Evolutionary conservation across 1,284 basidiomycete genomes (phyloP).

Genomic region (Grifola frondosa): DNA sequence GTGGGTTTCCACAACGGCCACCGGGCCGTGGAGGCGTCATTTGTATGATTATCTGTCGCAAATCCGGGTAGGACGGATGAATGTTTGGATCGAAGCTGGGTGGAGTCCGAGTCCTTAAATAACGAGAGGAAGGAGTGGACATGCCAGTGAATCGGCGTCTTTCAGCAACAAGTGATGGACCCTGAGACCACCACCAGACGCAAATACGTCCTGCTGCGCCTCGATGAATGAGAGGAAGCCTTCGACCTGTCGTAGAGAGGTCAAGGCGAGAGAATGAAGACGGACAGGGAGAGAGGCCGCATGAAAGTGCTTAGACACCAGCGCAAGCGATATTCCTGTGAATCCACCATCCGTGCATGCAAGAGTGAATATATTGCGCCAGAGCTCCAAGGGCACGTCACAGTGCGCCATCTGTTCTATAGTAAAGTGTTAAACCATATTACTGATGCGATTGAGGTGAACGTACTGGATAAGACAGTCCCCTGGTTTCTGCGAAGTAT

Average conservation of each 20-base stretch:
- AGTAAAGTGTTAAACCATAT: too few species aligned
- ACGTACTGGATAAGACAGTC: too few species aligned
- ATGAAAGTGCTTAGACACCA: slow-evolving; percentile 9
- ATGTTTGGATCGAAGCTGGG: not conserved
- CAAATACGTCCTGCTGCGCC: too few species aligned
- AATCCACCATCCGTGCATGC: slow-evolving; percentile 10
- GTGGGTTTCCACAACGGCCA: slow-evolving; percentile 1
- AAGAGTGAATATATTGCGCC: slow-evolving; percentile 1
- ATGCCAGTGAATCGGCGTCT: not conserved
- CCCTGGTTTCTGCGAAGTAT: too few species aligned
- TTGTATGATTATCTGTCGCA: slow-evolving; percentile 5
- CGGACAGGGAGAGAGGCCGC: not conserved
- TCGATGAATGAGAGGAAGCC: slow-evolving; percentile 6
- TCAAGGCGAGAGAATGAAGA: slow-evolving; percentile 3
- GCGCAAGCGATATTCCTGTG: slow-evolving; percentile 9
- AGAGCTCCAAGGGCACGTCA: too few species aligned
- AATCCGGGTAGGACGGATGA: slow-evolving; percentile 1
- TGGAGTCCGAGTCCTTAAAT: not conserved
- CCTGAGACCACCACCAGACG: too few species aligned
- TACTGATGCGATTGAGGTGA: too few species aligned
- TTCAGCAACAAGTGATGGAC: not conserved
- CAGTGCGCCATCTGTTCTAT: too few species aligned
- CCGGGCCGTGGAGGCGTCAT: slow-evolving; percentile 1
- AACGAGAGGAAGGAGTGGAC: slow-evolving; percentile 2
- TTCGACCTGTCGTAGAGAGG: slow-evolving; percentile 8